Conservation (phyloP, 1,139 yeast genomes). For the Geotrichum cucujoidarum region DNA sequence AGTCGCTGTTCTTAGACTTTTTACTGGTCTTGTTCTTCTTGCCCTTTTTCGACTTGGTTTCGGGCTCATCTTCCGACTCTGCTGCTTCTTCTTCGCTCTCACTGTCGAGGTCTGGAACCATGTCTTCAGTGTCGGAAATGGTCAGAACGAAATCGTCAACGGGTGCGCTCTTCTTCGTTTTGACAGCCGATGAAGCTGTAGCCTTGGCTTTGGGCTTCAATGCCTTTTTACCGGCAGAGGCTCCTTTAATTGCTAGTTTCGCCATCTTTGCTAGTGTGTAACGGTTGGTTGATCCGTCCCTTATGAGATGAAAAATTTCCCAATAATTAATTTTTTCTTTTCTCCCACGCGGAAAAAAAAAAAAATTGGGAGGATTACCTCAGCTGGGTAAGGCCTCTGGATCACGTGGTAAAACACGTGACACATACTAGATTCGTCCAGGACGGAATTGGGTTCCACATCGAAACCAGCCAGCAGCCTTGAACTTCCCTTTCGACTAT, state of each 20-base stretch:
- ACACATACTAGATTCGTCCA: too few species aligned
- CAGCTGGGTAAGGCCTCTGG: conserved; percentile 6
- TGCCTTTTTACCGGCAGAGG: not conserved
- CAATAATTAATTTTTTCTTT: not conserved
- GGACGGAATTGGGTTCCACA: too few species aligned
- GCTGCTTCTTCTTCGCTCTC: conserved; percentile 37
- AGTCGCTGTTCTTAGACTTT: conserved; percentile 27
- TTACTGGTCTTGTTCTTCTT: conserved; percentile 32
- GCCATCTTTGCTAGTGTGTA: conserved; percentile 8
- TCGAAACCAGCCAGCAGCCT: not conserved
- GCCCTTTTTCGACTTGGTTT: conserved; percentile 31
- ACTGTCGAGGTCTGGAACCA: conserved; percentile 48
- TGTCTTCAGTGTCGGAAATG: conserved; percentile 54
- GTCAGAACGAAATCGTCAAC: conserved; percentile 55
- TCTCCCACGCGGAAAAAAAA: too few species aligned
- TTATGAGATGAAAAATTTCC: not conserved
- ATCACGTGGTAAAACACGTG: too few species aligned
- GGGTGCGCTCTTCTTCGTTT: conserved; percentile 1
- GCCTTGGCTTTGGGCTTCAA: not conserved
- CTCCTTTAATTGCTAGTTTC: not conserved
- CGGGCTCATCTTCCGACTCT: conserved; percentile 25
- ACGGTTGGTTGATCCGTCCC: not conserved
- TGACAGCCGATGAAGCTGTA: not conserved
- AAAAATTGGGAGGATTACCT: conserved; percentile 13
- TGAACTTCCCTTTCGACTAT: too few species aligned